Percentiles rank a stretch among this genome's conserved stretches.
Evolutionary conservation across 129 eudicot species (phyloP).

Genomic region (Mikania micrantha): DNA sequence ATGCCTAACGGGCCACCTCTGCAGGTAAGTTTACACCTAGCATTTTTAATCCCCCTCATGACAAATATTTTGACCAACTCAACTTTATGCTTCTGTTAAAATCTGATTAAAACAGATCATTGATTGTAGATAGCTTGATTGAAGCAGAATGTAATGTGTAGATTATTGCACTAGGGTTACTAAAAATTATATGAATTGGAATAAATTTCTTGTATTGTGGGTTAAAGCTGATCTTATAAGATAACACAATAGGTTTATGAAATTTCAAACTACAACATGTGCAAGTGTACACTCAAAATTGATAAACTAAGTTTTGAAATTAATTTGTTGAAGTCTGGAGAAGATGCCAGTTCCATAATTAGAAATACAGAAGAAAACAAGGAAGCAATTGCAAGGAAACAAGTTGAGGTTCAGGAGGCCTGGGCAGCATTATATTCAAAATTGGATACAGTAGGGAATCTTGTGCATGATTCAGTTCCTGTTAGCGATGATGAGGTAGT

Average conservation of each 20-base stretch:
- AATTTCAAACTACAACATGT: not conserved
- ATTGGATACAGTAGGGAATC: slow-evolving; percentile 63
- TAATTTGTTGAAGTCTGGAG: slow-evolving; percentile 43
- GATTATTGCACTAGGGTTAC: not conserved
- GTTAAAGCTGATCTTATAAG: not conserved
- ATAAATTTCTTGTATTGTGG: not conserved
- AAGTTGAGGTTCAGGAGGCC: slow-evolving; percentile 67
- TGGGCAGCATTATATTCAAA: slow-evolving; percentile 42
- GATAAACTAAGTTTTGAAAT: slow-evolving; percentile 2
- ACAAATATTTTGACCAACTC: not conserved
- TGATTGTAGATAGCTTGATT: not conserved
- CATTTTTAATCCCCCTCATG: not conserved
- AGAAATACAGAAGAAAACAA: slow-evolving; percentile 59
- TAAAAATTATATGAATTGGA: not conserved
- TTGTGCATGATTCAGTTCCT: slow-evolving; percentile 96
- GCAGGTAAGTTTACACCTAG: not conserved
- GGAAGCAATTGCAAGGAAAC: slow-evolving; percentile 41
- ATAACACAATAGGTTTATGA: not conserved
- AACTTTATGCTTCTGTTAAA: not conserved
- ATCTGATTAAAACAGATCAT: too few species aligned
- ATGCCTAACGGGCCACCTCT: too few species aligned
- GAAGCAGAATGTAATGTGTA: not conserved
- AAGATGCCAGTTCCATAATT: slow-evolving; percentile 55
- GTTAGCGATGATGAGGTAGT: slow-evolving; percentile 73
- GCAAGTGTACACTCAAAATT: not conserved